phyloP scores from a whole-genome alignment of 139 green algal genomes.

The Nannochloris sp. region DNA sequence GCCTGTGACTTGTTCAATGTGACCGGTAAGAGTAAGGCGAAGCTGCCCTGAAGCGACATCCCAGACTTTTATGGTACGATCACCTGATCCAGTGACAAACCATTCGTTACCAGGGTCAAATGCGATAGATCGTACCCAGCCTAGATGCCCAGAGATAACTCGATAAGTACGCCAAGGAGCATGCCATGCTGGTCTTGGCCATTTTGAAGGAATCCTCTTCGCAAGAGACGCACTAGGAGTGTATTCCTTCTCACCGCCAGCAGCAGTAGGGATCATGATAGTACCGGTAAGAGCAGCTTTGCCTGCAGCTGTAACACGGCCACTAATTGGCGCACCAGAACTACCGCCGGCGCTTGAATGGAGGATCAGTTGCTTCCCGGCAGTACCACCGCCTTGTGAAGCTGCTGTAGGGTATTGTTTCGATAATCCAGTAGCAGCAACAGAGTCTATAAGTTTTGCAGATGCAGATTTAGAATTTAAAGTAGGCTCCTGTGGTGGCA shows the following conservation, averaged over 20 bases:
- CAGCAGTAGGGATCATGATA: conserved; percentile 36
- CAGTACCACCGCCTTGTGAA: too few species aligned
- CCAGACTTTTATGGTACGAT: conserved; percentile 99
- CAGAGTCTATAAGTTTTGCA: conserved; percentile 67
- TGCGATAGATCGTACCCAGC: conserved; percentile 88
- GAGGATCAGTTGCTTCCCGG: conserved; percentile 21
- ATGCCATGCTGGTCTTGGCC: conserved; percentile 87
- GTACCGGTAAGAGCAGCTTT: conserved; percentile 19
- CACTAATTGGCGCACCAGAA: background rate
- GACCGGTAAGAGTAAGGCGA: conserved; percentile 97
- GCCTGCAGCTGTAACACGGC: conserved; percentile 12
- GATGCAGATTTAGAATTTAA: conserved; percentile 27
- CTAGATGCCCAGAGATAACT: conserved; percentile 92
- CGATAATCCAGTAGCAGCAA: conserved; percentile 30
- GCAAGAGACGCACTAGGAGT: conserved; percentile 46
- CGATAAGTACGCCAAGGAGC: conserved; percentile 93
- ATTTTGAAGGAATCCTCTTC: conserved; percentile 75
- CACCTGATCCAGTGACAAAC: conserved; percentile 87
- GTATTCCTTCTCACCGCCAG: conserved; percentile 46
- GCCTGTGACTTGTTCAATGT: conserved; percentile 97
- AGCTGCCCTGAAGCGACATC: conserved; percentile 81
- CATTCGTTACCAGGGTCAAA: conserved; percentile 96
- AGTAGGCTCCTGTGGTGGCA: background rate
- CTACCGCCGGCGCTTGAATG: conserved; percentile 7
- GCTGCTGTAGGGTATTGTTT: background rate